Conservation (phyloP, 441 rosid species). For the Euphorbia celastroides region DNA sequence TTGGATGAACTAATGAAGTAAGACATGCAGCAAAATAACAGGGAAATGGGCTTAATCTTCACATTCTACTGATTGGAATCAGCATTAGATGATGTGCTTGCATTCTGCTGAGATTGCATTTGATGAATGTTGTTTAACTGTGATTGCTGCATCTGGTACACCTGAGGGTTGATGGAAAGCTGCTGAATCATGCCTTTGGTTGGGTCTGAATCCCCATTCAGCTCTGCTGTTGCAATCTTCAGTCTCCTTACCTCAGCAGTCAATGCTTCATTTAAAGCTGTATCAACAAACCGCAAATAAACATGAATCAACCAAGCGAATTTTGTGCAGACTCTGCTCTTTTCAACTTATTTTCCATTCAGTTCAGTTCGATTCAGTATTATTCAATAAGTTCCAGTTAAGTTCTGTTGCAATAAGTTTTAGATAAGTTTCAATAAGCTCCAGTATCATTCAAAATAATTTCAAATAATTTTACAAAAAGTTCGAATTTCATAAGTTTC, state of each 20-base stretch:
- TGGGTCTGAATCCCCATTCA: slow-evolving; percentile 45
- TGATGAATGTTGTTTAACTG: slow-evolving; percentile 27
- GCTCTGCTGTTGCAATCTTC: slow-evolving; percentile 59
- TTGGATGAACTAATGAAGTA: slow-evolving; percentile 40
- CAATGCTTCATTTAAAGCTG: slow-evolving; percentile 91
- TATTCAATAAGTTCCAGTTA: too few species aligned
- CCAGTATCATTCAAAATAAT: too few species aligned
- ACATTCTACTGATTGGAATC: slow-evolving; percentile 47
- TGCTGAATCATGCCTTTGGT: slow-evolving; percentile 46
- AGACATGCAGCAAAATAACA: slow-evolving; percentile 5
- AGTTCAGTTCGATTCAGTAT: too few species aligned
- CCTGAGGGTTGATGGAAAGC: slow-evolving; percentile 47
- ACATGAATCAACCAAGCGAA: neutral
- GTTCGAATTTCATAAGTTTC: too few species aligned
- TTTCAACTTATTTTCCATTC: too few species aligned
- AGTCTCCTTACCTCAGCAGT: slow-evolving; percentile 75
- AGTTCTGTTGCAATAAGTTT: too few species aligned
- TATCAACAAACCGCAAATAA: slow-evolving; percentile 10
- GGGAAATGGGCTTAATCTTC: slow-evolving; percentile 13
- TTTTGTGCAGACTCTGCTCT: neutral
- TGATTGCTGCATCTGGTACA: slow-evolving; percentile 52
- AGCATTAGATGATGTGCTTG: slow-evolving; percentile 37
- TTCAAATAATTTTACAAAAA: too few species aligned
- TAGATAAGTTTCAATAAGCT: too few species aligned
- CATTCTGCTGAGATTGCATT: slow-evolving; percentile 38